These are phyloP conservation scores for Lentinula sp. DNA, from an alignment of 768 basidiomycete genomes.

Conservation along the genomic window DNA sequence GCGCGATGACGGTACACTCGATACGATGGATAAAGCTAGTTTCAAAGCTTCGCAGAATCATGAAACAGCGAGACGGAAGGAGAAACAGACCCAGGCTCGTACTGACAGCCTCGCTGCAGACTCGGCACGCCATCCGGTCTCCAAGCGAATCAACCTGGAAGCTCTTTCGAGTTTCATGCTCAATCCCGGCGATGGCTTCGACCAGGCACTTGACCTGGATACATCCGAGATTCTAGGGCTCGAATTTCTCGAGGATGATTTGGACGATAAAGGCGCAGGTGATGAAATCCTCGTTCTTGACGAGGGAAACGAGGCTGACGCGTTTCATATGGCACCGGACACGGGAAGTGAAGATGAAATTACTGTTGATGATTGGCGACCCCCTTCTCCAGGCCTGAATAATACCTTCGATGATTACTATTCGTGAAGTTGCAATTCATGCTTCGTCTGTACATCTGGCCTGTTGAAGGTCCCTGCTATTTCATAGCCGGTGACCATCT, in stretches of 20 bases:
- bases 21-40: not conserved
- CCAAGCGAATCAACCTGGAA: constrained; percentile 49
- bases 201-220: constrained; percentile 16
- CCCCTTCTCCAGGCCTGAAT: constrained; percentile 25
- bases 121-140: constrained; percentile 12
- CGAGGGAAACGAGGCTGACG: not conserved
- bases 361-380: constrained; percentile 42
- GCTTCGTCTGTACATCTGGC: not conserved
- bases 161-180: constrained; percentile 48
- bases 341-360: constrained; percentile 21
- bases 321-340: not conserved
- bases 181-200: constrained; percentile 20
- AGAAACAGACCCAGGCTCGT: constrained; percentile 10
- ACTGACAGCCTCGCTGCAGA: constrained; percentile 7
- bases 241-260: constrained; percentile 10
- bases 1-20: not conserved
- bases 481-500: not conserved
- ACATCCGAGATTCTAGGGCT: constrained; percentile 9
- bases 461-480: not conserved
- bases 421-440: not conserved
- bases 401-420: not conserved
- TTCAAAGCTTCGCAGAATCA: not conserved
- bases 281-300: not conserved
- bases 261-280: constrained; percentile 8
- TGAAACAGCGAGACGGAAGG: not conserved